These are phyloP conservation scores for Kitagawia praeruptora DNA, from an alignment of 129 eudicot genomes.

Conservation along the genomic window DNA sequence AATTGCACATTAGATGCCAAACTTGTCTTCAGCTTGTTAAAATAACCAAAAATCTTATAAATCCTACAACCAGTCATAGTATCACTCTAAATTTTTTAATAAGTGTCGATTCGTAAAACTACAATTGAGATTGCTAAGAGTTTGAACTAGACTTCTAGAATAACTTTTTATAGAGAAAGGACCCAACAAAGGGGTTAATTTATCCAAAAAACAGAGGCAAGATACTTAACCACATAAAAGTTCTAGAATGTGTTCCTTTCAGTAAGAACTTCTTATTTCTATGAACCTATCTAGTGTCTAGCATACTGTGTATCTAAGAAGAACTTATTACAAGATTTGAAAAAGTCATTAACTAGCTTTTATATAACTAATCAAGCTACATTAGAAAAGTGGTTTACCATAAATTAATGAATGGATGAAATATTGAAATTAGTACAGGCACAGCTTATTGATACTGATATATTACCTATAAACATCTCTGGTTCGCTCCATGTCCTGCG, in stretches of 20 bases:
- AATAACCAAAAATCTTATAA: not conserved
- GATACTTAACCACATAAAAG: not conserved
- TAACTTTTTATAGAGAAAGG: not conserved
- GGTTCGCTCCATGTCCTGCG: conserved; percentile 54
- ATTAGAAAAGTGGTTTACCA: not conserved
- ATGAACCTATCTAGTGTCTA: not conserved
- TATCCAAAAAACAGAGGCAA: not conserved
- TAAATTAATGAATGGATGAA: not conserved
- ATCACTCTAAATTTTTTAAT: too few species aligned
- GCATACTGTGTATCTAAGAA: not conserved
- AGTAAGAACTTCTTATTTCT: not conserved
- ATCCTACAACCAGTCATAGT: not conserved
- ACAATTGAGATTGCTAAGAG: not conserved
- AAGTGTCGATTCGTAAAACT: too few species aligned
- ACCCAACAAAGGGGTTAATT: not conserved
- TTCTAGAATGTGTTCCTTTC: not conserved
- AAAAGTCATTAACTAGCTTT: not conserved
- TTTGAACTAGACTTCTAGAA: not conserved
- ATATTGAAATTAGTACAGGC: not conserved
- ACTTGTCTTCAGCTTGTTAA: not conserved
- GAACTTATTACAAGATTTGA: not conserved
- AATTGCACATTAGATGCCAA: not conserved
- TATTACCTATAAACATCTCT: conserved; percentile 62
- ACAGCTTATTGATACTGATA: not conserved
- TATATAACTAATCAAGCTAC: not conserved